Percentiles rank a stretch among this genome's conserved stretches.
Evolutionary conservation across 1,284 basidiomycete genomes (phyloP).

Genomic region (Mycena citricolor): DNA sequence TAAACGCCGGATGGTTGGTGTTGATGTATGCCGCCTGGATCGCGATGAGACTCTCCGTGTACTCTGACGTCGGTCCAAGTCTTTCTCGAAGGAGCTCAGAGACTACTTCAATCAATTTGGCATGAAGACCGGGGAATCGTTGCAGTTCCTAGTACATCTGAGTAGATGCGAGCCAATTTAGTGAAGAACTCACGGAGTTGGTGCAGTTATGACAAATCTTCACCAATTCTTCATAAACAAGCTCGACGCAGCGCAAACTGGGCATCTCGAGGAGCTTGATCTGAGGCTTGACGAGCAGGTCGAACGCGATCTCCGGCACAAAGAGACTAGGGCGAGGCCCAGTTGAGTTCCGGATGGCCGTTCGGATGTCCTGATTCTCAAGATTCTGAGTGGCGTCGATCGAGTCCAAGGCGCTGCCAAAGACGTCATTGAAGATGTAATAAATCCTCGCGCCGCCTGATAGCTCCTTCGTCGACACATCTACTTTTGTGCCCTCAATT

Average conservation of each 20-base stretch:
- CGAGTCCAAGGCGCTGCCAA: conserved; percentile 87
- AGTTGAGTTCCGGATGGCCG: conserved; percentile 97
- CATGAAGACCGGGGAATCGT: conserved; percentile 92
- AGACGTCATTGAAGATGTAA: conserved; percentile 99
- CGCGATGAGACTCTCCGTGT: conserved; percentile 92
- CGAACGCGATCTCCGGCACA: conserved; percentile 97
- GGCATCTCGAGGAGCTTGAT: conserved; percentile 96
- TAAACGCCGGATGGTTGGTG: conserved; percentile 93
- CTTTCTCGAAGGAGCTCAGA: conserved; percentile 95
- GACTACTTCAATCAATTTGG: conserved; percentile 95
- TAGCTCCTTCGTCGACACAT: conserved; percentile 97
- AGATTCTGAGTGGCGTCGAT: conserved; percentile 93
- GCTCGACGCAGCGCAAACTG: conserved; percentile 92
- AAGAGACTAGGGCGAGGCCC: conserved; percentile 96
- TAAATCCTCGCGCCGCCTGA: conserved; percentile 98
- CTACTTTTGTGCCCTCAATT: conserved; percentile 96
- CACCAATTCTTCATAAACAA: conserved; percentile 98
- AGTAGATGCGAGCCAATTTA: conserved; percentile 4
- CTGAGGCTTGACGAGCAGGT: conserved; percentile 96
- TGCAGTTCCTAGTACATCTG: conserved; percentile 76
- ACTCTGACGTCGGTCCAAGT: conserved; percentile 94
- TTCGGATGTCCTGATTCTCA: conserved; percentile 93
- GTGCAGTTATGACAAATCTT: conserved; percentile 99
- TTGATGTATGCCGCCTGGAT: conserved; percentile 99
- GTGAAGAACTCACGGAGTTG: conserved; percentile 55